Percentiles rank a stretch among this genome's conserved stretches.
These are phyloP conservation scores for Eucalyptus erythrocorys DNA, from an alignment of 345 rosid genomes.

Conservation along the genomic window DNA sequence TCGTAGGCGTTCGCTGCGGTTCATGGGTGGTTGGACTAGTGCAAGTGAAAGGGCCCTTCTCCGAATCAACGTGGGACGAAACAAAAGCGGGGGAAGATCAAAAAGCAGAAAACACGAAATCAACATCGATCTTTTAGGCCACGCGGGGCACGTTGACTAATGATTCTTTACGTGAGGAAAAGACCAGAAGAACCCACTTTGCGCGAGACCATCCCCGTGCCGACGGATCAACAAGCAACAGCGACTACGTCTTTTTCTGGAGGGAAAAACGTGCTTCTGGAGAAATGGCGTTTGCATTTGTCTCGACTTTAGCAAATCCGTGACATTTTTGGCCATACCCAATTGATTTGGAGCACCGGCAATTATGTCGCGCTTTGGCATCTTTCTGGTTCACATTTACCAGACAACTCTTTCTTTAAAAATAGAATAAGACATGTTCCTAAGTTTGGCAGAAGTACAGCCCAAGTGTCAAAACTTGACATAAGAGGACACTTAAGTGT, in stretches of 20 bases:
- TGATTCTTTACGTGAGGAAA: not conserved
- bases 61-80: not conserved
- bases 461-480: too few relatives aligned
- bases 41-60: not conserved
- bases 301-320: not conserved
- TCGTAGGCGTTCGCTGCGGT: not conserved
- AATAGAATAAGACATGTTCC: not conserved
- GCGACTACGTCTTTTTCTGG: not conserved
- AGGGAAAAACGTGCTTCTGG: not conserved
- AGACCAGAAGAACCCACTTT: not conserved
- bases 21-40: not conserved
- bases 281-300: not conserved
- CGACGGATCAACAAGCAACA: not conserved
- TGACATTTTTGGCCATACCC: not conserved
- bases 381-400: not conserved
- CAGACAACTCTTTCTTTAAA: not conserved
- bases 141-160: not conserved
- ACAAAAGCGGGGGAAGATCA: not conserved
- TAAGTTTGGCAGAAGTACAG: too few relatives aligned
- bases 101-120: not conserved
- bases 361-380: not conserved
- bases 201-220: not conserved
- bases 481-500: too few relatives aligned
- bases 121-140: not conserved
- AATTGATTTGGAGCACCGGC: not conserved